Evolutionary conservation across 306 rosid genomes (phyloP).

Genomic region (Cucurbita ficifolia): DNA sequence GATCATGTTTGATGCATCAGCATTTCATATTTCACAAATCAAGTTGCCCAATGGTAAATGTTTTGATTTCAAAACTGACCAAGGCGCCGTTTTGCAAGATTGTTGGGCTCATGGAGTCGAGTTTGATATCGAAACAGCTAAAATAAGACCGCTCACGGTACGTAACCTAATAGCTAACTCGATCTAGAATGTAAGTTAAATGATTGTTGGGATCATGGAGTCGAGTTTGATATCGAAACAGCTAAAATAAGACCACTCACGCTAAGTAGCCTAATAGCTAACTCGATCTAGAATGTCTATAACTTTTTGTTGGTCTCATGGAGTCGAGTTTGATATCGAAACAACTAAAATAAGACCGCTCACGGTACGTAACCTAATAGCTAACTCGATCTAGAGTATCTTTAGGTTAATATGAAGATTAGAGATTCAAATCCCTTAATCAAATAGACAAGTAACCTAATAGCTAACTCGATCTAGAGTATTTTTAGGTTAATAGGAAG

Average conservation of each 20-base stretch:
- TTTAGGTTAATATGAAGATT: too few species aligned
- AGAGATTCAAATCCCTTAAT: too few species aligned
- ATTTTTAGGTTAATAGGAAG: too few species aligned
- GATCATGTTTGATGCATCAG: conserved; percentile 36
- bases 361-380: conserved; percentile 23
- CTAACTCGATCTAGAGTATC: background rate
- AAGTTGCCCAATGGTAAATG: conserved; percentile 30
- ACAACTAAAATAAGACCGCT: conserved; percentile 45
- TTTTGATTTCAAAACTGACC: conserved; percentile 15
- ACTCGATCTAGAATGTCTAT: background rate
- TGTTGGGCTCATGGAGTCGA: conserved; percentile 63
- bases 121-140: conserved; percentile 28
- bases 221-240: conserved; percentile 35
- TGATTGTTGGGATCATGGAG: conserved; percentile 64
- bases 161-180: background rate
- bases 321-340: conserved; percentile 34
- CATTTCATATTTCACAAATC: conserved; percentile 37
- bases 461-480: background rate
- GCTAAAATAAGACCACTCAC: conserved; percentile 46
- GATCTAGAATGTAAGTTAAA: too few species aligned
- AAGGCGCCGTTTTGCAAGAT: conserved; percentile 9
- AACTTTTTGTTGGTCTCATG: conserved; percentile 44
- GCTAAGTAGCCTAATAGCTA: conserved; percentile 14
- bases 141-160: conserved; percentile 69
- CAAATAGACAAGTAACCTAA: conserved; percentile 17